Base-by-base conservation (phyloP, 345 rosid species). In the Euphorbia lathyris region DNA sequence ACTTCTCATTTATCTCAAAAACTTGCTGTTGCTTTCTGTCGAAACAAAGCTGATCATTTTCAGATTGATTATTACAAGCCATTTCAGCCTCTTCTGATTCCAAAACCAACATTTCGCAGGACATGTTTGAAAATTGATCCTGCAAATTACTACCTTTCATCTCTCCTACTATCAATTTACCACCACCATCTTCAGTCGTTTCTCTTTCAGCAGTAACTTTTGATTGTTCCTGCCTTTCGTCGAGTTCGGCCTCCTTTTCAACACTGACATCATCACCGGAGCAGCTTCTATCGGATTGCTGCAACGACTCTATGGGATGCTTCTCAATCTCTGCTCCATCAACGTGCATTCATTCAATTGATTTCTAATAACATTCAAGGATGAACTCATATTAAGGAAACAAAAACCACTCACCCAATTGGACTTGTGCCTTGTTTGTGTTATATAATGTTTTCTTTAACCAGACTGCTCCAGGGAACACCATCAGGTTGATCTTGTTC, bases 381-480 rank as follows among this genome's bases (percentile, higher is more conserved):
- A 16, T 48, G 20, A 40, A 38, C 22, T 14, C 9, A 6, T 13
- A 48, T 48, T 17, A 48, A 17, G 25, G 57, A 51, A 51, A 45
- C 25, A 14, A 8, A 47, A 52, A 62, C 30, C 38, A 29, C 58
- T 77, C 70, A 86, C 96, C 89, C 23, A 77, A 63, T 74, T 76
- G 59, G 26, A 11, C 47, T 17, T 77, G 81, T 62, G 82, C 61
- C 45, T 75, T 67, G 30, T 67, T 66, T 50, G 68, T 58, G 62
- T 69, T 47, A 63, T 79, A 74, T 29, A 91, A 80, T 1, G 83
- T 64, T 81, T 93, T 93, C 56, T 78, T 88, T 52, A 93, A 90
- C 71, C 87, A 80, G 34, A 88, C 55, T 3, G 97, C 79, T 48
- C 96, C 97, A 12, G 97, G 97, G 79, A 91, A 88, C 55, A 94